Evolutionary conservation across 1,284 basidiomycete species (phyloP).

Genomic region (Ganoderma lingzhi): DNA sequence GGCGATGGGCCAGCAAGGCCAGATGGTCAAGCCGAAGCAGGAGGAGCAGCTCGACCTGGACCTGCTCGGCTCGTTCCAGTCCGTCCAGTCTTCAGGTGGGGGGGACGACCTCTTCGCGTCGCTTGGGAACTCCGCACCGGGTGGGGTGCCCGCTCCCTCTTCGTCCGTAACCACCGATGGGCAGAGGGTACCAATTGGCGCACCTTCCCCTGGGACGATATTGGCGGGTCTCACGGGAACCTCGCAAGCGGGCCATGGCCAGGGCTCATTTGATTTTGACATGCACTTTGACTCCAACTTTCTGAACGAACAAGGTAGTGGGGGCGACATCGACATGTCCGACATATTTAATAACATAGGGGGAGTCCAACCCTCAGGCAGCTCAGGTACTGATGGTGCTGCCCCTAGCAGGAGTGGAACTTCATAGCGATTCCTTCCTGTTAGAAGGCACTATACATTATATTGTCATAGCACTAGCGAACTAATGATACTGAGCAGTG

Average conservation of each 20-base stretch:
- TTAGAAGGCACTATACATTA: constrained; percentile 8
- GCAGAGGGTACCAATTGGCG: constrained; percentile 32
- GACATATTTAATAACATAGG: constrained; percentile 34
- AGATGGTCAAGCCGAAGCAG: constrained; percentile 30
- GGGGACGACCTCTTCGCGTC: constrained; percentile 33
- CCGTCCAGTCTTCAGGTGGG: constrained; percentile 11
- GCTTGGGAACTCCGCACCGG: constrained; percentile 21
- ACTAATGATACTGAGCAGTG: constrained; percentile 22
- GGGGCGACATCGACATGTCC: constrained; percentile 29
- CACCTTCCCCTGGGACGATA: constrained; percentile 48
- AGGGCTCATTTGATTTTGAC: constrained; percentile 30
- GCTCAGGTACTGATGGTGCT: constrained; percentile 6
- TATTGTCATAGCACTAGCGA: constrained; percentile 18
- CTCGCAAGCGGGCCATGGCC: constrained; percentile 15
- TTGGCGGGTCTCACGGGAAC: constrained; percentile 41
- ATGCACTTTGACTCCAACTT: constrained; percentile 24
- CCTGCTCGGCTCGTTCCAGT: constrained; percentile 32
- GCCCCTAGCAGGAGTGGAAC: background rate
- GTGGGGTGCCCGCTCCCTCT: background rate
- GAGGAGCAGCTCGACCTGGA: constrained; percentile 36
- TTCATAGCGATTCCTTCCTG: background rate
- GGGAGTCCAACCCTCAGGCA: constrained; percentile 13
- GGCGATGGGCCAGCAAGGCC: constrained; percentile 11
- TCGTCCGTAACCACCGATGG: constrained; percentile 7
- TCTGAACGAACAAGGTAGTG: constrained; percentile 19